These are phyloP conservation scores for Phaseolus coccineus DNA, from an alignment of 331 rosid species.

Conservation along the genomic window DNA sequence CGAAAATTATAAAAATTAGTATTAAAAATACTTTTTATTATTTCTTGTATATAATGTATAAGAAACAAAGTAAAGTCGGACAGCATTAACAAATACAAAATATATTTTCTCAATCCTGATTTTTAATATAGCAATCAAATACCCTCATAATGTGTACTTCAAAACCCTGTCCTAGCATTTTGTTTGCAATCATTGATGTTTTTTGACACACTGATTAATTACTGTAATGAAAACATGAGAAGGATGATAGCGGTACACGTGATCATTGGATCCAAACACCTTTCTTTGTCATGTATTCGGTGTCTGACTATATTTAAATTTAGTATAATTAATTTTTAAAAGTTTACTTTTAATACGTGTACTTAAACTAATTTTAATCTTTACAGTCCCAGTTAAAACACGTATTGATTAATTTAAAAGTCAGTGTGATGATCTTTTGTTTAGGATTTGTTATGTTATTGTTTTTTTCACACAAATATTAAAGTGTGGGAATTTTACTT, in stretches of 20 bases:
- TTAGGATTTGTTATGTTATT: too few relatives aligned
- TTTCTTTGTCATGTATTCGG: conserved; percentile 40
- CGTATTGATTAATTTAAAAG: too few relatives aligned
- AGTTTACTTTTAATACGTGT: neutral
- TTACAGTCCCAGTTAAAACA: neutral
- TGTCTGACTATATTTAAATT: neutral
- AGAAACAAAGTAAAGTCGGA: neutral
- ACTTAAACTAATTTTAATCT: neutral
- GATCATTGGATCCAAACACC: conserved; percentile 3
- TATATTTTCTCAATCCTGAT: neutral
- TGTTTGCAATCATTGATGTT: conserved; percentile 41
- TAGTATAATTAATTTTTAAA: neutral
- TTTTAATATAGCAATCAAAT: neutral
- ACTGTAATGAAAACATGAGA: conserved; percentile 18
- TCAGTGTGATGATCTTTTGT: too few relatives aligned
- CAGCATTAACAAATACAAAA: neutral
- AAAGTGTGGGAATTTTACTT: too few relatives aligned
- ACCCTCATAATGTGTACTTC: neutral
- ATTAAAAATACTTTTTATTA: too few relatives aligned
- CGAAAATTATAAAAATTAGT: too few relatives aligned
- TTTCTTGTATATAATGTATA: neutral
- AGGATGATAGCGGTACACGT: conserved; percentile 23
- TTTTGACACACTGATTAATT: conserved; percentile 36
- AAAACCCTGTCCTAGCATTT: conserved; percentile 14
- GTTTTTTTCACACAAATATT: too few relatives aligned